phyloP scores from a whole-genome alignment of 768 basidiomycete species.

The Boletus subparvulus region DNA sequence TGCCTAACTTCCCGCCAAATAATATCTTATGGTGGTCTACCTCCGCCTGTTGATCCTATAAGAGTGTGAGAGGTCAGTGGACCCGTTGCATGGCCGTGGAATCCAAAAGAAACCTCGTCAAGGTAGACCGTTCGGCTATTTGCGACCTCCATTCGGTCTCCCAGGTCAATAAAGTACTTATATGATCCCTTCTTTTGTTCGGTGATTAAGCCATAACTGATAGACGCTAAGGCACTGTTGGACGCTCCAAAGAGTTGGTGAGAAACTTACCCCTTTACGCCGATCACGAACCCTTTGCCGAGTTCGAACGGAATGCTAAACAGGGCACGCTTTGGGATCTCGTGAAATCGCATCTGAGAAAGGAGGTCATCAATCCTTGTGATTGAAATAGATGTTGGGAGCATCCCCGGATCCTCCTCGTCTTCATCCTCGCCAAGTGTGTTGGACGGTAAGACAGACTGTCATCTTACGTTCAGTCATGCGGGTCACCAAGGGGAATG shows the following conservation, averaged over 20 bases:
- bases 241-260: not conserved
- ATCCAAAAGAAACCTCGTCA: constrained; percentile 52
- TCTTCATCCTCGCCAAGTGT: constrained; percentile 45
- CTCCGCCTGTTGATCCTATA: constrained; percentile 31
- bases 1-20: constrained; percentile 39
- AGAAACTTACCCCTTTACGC: constrained; percentile 71
- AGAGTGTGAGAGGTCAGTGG: constrained; percentile 6
- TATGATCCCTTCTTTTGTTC: constrained; percentile 84
- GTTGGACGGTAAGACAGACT: constrained; percentile 63
- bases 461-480: constrained; percentile 5
- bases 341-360: constrained; percentile 76
- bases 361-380: constrained; percentile 76
- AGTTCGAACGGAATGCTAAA: constrained; percentile 83
- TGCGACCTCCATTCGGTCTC: constrained; percentile 75
- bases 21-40: constrained; percentile 26
- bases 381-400: constrained; percentile 73
- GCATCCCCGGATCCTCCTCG: constrained; percentile 49
- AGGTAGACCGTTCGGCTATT: constrained; percentile 67
- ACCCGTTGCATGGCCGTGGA: not conserved
- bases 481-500: not conserved
- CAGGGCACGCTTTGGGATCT: constrained; percentile 77
- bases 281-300: constrained; percentile 70
- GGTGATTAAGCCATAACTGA: constrained; percentile 83
- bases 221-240: constrained; percentile 5
- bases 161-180: constrained; percentile 80